phyloP scores from a whole-genome alignment of 495 filamentous ascomycete species.

The Neurospora tetrasperma region DNA sequence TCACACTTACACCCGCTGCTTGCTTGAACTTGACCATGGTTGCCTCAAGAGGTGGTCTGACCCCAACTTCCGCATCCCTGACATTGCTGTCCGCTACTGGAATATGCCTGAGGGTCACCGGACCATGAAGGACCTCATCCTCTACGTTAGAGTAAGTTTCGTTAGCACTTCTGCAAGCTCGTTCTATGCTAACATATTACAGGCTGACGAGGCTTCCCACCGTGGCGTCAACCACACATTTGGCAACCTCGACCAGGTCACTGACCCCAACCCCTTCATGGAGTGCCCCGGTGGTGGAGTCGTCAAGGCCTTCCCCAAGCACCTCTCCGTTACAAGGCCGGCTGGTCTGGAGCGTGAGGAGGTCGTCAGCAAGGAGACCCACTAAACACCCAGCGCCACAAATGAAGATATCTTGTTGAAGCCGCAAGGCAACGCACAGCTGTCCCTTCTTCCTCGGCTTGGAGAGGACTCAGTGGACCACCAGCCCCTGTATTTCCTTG shows the following conservation, averaged over 20 bases:
- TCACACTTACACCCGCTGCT: conserved; percentile 82
- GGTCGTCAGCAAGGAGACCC: conserved; percentile 25
- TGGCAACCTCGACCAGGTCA: conserved; percentile 67
- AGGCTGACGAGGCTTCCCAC: conserved; percentile 84
- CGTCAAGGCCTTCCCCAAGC: conserved; percentile 29
- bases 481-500: not conserved
- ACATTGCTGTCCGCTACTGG: conserved; percentile 86
- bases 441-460: not conserved
- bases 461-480: not conserved
- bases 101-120: conserved; percentile 77
- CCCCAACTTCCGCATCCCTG: conserved; percentile 65
- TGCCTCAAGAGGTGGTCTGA: conserved; percentile 67
- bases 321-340: conserved; percentile 53
- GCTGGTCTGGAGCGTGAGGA: conserved; percentile 76
- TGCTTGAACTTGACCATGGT: conserved; percentile 76
- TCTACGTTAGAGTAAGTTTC: conserved; percentile 56
- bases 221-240: conserved; percentile 93
- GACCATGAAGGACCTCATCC: conserved; percentile 74
- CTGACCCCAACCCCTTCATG: conserved; percentile 81
- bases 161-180: not conserved
- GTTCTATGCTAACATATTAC: conserved; percentile 8
- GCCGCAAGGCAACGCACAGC: not conserved
- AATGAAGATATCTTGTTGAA: not conserved
- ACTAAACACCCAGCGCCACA: not conserved
- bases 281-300: conserved; percentile 37